These are phyloP conservation scores for Globisporangium middletonii DNA, from an alignment of 352 stramenopile genomes.

Conservation along the genomic window DNA sequence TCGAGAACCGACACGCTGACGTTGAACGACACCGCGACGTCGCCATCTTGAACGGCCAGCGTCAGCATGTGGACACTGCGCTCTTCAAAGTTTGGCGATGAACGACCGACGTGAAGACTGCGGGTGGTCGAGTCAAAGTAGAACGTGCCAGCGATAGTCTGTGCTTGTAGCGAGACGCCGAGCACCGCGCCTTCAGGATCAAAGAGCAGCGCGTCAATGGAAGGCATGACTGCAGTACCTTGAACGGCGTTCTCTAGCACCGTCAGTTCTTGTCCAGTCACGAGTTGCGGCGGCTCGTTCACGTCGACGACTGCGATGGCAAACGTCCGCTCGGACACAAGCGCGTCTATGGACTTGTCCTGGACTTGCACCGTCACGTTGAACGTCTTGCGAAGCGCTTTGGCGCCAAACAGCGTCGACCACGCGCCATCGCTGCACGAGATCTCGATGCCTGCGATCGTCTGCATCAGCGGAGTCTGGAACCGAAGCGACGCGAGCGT, in stretches of 20 bases:
- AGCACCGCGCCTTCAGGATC: conserved; percentile 8
- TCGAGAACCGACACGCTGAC: conserved; percentile 16
- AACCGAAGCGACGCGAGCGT: neutral
- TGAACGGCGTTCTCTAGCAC: conserved; percentile 2
- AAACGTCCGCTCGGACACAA: conserved; percentile 15
- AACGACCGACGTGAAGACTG: conserved; percentile 22
- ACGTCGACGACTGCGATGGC: conserved; percentile 10
- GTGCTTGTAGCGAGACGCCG: conserved; percentile 14
- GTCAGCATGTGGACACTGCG: conserved; percentile 5
- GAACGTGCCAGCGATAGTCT: conserved; percentile 32
- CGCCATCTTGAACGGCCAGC: neutral
- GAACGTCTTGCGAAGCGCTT: conserved; percentile 31
- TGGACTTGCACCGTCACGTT: conserved; percentile 25
- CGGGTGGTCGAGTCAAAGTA: conserved; percentile 37
- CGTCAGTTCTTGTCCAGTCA: neutral
- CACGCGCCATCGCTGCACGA: conserved; percentile 22
- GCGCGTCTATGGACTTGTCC: conserved; percentile 23
- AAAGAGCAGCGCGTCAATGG: conserved; percentile 7
- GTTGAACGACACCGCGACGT: conserved; percentile 5
- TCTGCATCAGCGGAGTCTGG: conserved; percentile 4
- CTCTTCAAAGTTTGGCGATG: conserved; percentile 32
- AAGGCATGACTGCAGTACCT: neutral
- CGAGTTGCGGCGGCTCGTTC: conserved; percentile 5
- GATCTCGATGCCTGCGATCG: conserved; percentile 19
- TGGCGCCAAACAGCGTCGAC: conserved; percentile 28